Evolutionary conservation across 768 basidiomycete species (phyloP).

Genomic region (Boletus tomentosulus): DNA sequence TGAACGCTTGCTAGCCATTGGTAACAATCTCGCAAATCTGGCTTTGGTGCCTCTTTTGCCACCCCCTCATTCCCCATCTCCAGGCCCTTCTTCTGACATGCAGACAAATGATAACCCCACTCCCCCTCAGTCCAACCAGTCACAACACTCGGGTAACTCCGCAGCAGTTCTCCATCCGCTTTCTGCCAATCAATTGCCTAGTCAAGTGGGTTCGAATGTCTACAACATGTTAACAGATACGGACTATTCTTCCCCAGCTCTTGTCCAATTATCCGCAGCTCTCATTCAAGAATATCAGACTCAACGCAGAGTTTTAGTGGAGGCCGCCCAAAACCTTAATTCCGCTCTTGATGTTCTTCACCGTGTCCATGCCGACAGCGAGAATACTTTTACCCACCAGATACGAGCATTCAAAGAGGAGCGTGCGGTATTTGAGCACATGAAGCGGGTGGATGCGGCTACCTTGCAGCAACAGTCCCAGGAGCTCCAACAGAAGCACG

Average conservation of each 20-base stretch:
- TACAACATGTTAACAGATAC: neutral
- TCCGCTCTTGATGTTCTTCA: conserved; percentile 5
- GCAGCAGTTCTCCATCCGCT: conserved; percentile 11
- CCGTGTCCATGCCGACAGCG: conserved; percentile 13
- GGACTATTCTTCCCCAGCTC: neutral
- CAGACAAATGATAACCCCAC: neutral
- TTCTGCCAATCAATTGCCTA: conserved; percentile 1
- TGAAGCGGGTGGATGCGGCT: conserved; percentile 16
- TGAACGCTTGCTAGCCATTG: conserved; percentile 15
- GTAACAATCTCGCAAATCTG: conserved; percentile 9
- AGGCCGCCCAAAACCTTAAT: conserved; percentile 12
- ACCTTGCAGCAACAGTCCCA: conserved; percentile 16
- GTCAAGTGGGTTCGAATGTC: neutral
- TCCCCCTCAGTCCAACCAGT: neutral
- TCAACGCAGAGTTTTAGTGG: conserved; percentile 6
- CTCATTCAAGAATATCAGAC: conserved; percentile 11
- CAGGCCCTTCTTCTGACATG: neutral
- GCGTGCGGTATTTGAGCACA: conserved; percentile 20
- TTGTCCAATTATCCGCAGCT: neutral
- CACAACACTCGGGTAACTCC: neutral
- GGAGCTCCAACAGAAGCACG: conserved; percentile 17
- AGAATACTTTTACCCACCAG: conserved; percentile 12
- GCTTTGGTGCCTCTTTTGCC: neutral
- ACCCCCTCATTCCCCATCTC: conserved; percentile 10
- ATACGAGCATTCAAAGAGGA: conserved; percentile 13